These are phyloP conservation scores for Saccharomyces pastorianus DNA, from an alignment of 1,139 yeast genomes.

Conservation along the genomic window DNA sequence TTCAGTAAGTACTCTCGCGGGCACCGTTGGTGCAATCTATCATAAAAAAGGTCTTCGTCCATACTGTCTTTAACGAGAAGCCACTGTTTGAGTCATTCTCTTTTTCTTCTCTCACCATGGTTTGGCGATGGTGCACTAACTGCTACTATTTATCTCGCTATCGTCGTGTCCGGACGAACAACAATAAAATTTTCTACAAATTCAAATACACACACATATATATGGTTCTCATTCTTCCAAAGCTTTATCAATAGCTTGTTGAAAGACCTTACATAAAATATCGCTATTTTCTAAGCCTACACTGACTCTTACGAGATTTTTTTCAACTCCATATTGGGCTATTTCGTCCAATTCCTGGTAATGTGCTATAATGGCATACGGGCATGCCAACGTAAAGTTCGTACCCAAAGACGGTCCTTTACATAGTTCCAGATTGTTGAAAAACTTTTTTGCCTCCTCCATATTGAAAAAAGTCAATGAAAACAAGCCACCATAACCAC, in stretches of 20 bases:
- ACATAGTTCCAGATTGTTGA: slow-evolving; percentile 66
- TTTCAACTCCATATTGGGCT: slow-evolving; percentile 78
- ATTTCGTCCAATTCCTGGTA: slow-evolving; percentile 77
- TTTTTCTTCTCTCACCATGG: background rate
- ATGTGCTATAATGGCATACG: slow-evolving; percentile 65
- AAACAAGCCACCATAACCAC: slow-evolving; percentile 91
- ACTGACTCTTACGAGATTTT: slow-evolving; percentile 71
- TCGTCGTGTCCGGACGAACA: background rate
- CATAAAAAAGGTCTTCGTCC: slow-evolving; percentile 7
- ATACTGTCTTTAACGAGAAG: background rate
- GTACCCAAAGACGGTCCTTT: slow-evolving; percentile 97
- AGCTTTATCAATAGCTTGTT: slow-evolving; percentile 41
- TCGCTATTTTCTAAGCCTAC: slow-evolving; percentile 59
- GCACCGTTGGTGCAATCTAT: slow-evolving; percentile 14
- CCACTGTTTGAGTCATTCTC: background rate
- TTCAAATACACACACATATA: background rate
- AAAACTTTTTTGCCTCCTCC: slow-evolving; percentile 61
- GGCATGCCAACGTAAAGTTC: slow-evolving; percentile 85
- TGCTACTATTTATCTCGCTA: background rate
- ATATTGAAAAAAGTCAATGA: slow-evolving; percentile 68
- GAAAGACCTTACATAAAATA: slow-evolving; percentile 39
- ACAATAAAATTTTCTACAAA: background rate
- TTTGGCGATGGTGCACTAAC: background rate
- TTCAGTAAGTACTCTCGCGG: slow-evolving; percentile 5
- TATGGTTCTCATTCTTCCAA: background rate